These are phyloP conservation scores for Wickerhamiella cacticola DNA, from an alignment of 805 yeast genomes.

Conservation along the genomic window DNA sequence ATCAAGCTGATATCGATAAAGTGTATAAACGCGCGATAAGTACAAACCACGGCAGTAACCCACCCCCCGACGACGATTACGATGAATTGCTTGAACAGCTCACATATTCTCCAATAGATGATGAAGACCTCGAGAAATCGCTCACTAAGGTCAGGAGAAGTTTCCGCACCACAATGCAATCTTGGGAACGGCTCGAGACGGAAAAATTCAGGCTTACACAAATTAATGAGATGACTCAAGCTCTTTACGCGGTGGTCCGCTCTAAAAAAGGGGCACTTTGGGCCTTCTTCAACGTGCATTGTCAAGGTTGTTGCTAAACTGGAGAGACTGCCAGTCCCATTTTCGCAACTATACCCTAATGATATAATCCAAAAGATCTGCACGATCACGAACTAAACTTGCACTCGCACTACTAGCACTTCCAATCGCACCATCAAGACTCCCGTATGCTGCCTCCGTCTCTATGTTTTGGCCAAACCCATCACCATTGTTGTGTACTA, in stretches of 20 bases:
- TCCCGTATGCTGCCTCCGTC: slow-evolving; percentile 15
- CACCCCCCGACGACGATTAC: not conserved
- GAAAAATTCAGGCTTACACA: not conserved
- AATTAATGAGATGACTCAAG: not conserved
- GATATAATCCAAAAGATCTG: slow-evolving; percentile 7
- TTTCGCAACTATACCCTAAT: not conserved
- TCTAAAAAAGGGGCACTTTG: not conserved
- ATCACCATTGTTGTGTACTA: slow-evolving; percentile 21
- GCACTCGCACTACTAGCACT: slow-evolving; percentile 19
- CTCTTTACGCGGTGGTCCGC: not conserved
- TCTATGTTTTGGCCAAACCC: slow-evolving; percentile 21
- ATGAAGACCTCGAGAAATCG: not conserved
- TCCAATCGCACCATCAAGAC: slow-evolving; percentile 22
- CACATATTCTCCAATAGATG: not conserved
- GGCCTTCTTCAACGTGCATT: not conserved
- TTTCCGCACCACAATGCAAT: not conserved
- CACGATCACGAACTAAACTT: slow-evolving; percentile 10
- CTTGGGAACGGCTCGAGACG: not conserved
- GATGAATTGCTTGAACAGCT: not conserved
- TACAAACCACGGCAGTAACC: not conserved
- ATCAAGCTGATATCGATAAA: not conserved
- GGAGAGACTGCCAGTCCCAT: not conserved
- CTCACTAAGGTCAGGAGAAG: not conserved
- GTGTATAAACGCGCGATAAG: not conserved
- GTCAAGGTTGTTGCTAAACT: not conserved